Evolutionary conservation across 352 stramenopile species (phyloP), one percentile per base, ranked within the genome.

Genomic region (Pythium dissimile): DNA sequence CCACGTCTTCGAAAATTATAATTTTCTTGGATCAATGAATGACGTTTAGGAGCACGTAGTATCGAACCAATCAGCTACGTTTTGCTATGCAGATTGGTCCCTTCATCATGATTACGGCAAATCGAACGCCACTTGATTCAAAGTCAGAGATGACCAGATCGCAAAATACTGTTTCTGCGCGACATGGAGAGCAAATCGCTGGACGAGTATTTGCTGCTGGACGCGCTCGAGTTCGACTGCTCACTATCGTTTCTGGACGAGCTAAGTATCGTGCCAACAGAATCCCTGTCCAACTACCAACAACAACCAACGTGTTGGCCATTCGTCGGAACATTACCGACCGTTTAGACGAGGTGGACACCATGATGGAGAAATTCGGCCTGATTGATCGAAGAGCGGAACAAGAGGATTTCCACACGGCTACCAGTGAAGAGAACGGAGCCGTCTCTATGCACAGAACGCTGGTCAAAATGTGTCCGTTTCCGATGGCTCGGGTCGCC

Each of bases 381-480:
- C 27, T 51, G 13, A 24, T 18, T 3, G 3, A 5, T 16, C 13
- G 37, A 5, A 21, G 2, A 24, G 21, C 27, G 3, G 44, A 51
- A 8, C 7, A 15, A 2, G 44, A 51, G 2, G 44, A 51, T 5
- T 30, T 23, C 5, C 44, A 35, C 1, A 27, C 44, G 21, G 28
- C 21, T 4, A 16, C 8, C 15, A 8, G n/a, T n/a, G 21, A 18
- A 13, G 27, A 39, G 1, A 28, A 39, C 44, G 4, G 44, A 24
- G 27, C 6, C 13, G 20, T 51, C 10, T 51, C 26, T 30, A 43
- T 54, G 47, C 30, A 54, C 9, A 21, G 31, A 5, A 20, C 13
- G 18, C 20, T 54, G 11, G 34, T 34, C 47, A 54, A 54, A 13
- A 20, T 57, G 23, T 31, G 37, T 5, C 49, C 49, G 3, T 57